These are phyloP conservation scores for Mortierella polycephala DNA, from an alignment of 371 early-diverging fungal species.

Conservation along the genomic window DNA sequence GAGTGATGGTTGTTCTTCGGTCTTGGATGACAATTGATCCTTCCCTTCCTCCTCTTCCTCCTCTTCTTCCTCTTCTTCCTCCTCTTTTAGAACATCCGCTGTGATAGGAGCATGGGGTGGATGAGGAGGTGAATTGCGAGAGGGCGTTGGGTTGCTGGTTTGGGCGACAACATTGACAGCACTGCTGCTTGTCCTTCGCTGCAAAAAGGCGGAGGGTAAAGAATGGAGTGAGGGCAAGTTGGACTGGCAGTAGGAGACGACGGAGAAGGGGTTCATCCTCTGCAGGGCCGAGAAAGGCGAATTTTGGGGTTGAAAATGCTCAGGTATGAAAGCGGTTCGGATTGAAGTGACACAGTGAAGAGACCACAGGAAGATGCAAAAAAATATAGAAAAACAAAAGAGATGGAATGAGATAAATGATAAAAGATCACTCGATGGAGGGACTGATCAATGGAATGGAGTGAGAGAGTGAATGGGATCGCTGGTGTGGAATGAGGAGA, in stretches of 20 bases:
- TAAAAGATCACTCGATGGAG: slow-evolving; percentile 1
- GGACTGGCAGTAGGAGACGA: slow-evolving; percentile 24
- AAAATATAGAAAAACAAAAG: too few species aligned
- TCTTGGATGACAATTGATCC: not conserved
- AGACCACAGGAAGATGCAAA: too few species aligned
- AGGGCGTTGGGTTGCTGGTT: slow-evolving; percentile 8
- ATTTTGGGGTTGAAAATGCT: too few species aligned
- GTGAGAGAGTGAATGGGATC: too few species aligned
- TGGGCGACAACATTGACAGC: slow-evolving; percentile 35
- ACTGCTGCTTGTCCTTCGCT: slow-evolving; percentile 15
- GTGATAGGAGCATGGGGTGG: slow-evolving; percentile 22
- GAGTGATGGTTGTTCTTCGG: too few species aligned
- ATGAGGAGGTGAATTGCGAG: slow-evolving; percentile 6
- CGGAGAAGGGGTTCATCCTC: slow-evolving; percentile 40
- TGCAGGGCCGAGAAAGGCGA: too few species aligned
- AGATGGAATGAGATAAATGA: not conserved
- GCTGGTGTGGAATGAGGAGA: too few species aligned
- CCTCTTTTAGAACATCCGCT: not conserved
- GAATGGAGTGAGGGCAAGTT: slow-evolving; percentile 30
- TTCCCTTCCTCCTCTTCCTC: slow-evolving; percentile 1
- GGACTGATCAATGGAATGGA: not conserved
- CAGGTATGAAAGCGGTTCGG: too few species aligned
- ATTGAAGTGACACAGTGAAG: too few species aligned
- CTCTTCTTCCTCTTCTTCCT: not conserved
- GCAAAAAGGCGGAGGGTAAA: slow-evolving; percentile 26